A percentile compares a stretch with the other conserved stretches of the same genome.
Conservation (phyloP, 202 grass and related monocot species). For the Setaria italica region DNA sequence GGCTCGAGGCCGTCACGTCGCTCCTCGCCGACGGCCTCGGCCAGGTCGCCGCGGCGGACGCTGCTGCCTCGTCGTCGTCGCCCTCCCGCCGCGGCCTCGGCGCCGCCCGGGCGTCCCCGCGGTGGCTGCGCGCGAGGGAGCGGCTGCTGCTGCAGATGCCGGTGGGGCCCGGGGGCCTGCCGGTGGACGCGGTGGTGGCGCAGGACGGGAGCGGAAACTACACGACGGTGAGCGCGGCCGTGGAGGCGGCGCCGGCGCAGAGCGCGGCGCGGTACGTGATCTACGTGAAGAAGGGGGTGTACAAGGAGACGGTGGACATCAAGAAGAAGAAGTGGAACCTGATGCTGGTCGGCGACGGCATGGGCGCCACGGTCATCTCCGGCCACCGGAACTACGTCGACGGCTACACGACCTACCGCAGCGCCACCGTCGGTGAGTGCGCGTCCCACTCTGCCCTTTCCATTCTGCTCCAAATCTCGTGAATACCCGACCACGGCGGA, state of each 20-base stretch:
- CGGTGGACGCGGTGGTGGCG: slow-evolving; percentile 75
- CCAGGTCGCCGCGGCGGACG: slow-evolving; percentile 38
- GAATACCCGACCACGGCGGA: background rate
- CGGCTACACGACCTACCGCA: slow-evolving; percentile 69
- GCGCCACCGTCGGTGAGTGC: slow-evolving; percentile 80
- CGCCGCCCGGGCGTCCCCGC: slow-evolving; percentile 47
- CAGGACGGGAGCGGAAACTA: slow-evolving; percentile 76
- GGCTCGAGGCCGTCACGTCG: slow-evolving; percentile 65
- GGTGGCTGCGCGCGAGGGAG: slow-evolving; percentile 57
- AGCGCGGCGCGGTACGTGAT: slow-evolving; percentile 62
- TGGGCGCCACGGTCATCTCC: slow-evolving; percentile 70
- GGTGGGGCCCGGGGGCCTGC: slow-evolving; percentile 12
- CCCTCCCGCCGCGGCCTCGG: slow-evolving; percentile 1
- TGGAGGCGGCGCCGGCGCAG: slow-evolving; percentile 65
- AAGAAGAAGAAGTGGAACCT: slow-evolving; percentile 94
- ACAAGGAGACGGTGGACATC: slow-evolving; percentile 78
- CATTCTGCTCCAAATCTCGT: background rate
- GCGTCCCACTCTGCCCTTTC: background rate
- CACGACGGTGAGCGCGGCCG: slow-evolving; percentile 55
- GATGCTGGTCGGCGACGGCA: slow-evolving; percentile 83
- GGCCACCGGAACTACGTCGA: slow-evolving; percentile 64
- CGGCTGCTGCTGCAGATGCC: slow-evolving; percentile 58
- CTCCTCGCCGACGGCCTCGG: slow-evolving; percentile 64
- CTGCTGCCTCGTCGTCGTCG: background rate
- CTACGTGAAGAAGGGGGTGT: slow-evolving; percentile 78